Conservation (phyloP, 805 yeast genomes). For the Cephaloascus fragrans region DNA sequence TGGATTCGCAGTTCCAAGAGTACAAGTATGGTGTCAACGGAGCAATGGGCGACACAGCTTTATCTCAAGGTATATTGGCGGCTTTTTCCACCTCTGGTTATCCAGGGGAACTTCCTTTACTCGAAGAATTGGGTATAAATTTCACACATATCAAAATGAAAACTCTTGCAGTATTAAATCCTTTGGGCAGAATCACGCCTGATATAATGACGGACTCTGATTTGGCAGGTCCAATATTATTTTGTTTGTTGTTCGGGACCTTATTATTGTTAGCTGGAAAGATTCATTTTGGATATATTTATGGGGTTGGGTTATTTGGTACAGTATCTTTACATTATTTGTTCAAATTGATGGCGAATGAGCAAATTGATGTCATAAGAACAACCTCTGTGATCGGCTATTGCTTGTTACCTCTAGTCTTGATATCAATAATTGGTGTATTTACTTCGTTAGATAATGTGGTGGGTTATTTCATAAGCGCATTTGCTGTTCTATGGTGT, state of each 20-base stretch:
- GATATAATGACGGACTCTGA: slow-evolving; percentile 83
- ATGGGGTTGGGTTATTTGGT: slow-evolving; percentile 92
- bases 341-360: slow-evolving; percentile 79
- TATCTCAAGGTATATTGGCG: slow-evolving; percentile 73
- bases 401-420: slow-evolving; percentile 83
- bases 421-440: slow-evolving; percentile 64
- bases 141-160: slow-evolving; percentile 78
- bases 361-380: slow-evolving; percentile 46
- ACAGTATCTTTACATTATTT: slow-evolving; percentile 74
- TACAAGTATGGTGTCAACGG: slow-evolving; percentile 26
- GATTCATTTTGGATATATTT: slow-evolving; percentile 92
- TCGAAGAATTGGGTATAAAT: slow-evolving; percentile 91
- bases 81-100: slow-evolving; percentile 92
- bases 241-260: slow-evolving; percentile 80
- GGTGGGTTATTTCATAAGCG: slow-evolving; percentile 62
- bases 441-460: slow-evolving; percentile 58
- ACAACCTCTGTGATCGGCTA: slow-evolving; percentile 92
- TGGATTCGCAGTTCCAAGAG: slow-evolving; percentile 26
- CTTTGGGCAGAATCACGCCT: slow-evolving; percentile 53
- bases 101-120: slow-evolving; percentile 86
- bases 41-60: slow-evolving; percentile 28
- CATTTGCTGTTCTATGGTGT: slow-evolving; percentile 75
- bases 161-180: slow-evolving; percentile 80
- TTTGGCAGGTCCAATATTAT: slow-evolving; percentile 89
- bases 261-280: slow-evolving; percentile 80